Evolutionary conservation across 2,329 filamentous ascomycete genomes (phyloP).

Genomic region (Helotiales sp.): DNA sequence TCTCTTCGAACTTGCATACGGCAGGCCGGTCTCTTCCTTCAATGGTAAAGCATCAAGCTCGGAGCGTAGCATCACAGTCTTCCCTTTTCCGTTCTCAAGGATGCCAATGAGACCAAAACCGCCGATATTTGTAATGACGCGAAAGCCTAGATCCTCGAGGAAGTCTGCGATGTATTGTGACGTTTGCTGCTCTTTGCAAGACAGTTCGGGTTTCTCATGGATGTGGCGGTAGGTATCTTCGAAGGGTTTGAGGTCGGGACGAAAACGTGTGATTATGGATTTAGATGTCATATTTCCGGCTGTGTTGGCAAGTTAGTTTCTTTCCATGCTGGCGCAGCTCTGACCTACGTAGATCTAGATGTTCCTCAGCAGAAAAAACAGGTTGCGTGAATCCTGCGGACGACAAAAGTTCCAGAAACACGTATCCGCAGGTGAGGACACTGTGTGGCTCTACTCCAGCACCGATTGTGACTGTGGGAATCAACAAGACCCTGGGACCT

Average conservation of each 20-base stretch:
- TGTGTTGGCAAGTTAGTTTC: too few relatives aligned
- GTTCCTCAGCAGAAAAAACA: too few relatives aligned
- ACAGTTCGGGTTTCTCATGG: slow-evolving; percentile 60
- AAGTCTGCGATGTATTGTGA: slow-evolving; percentile 46
- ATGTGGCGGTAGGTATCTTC: slow-evolving; percentile 58
- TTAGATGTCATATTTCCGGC: background rate
- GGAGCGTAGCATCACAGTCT: slow-evolving; percentile 57
- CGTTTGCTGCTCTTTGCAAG: slow-evolving; percentile 54
- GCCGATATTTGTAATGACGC: slow-evolving; percentile 53
- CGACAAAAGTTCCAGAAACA: too few relatives aligned
- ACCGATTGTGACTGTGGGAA: too few relatives aligned
- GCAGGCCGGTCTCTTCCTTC: slow-evolving; percentile 52
- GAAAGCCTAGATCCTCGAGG: slow-evolving; percentile 39
- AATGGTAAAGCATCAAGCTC: slow-evolving; percentile 64
- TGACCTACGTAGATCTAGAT: too few relatives aligned
- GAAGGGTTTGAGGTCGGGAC: background rate
- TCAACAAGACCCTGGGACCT: too few relatives aligned
- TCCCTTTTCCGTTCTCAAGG: slow-evolving; percentile 53
- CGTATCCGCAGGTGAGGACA: too few relatives aligned
- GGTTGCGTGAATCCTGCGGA: too few relatives aligned
- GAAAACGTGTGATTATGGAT: background rate
- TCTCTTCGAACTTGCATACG: slow-evolving; percentile 50
- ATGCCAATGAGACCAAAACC: slow-evolving; percentile 59
- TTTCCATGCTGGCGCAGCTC: too few relatives aligned
- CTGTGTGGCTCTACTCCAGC: too few relatives aligned